Base-by-base conservation (phyloP, 1,139 yeast genomes). In the Yamadazyma triangularis region DNA sequence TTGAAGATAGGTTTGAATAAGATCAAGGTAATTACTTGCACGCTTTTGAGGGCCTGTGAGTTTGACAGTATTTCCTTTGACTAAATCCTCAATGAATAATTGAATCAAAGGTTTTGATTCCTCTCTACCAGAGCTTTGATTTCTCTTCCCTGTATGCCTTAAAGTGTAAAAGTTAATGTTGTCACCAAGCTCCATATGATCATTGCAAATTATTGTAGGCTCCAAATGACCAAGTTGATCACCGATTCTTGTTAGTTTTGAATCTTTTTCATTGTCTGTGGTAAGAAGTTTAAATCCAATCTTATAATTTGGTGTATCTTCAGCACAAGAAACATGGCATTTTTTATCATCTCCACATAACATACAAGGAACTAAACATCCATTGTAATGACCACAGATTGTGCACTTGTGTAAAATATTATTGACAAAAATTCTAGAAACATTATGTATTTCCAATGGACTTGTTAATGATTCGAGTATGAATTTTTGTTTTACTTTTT, bases 291-390 rank as follows among this genome's bases (percentile, higher is more conserved):
- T 56, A 45, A 77, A 77, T 2, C 79, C 77, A 12, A 75, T 40
- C 27, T 53, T 54, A 45, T 58, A 70, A 8, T 60, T 61, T 0
- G 63, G 53, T 3, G 66, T 50, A 39, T 71, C 74, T 3, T 85
- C 20, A 7, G 20, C 88, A 60, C 95, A 86, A 0, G 84, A 80
- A 1, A 76, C 64, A 53, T 86, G 95, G 34, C 63, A 63, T 4
- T 45, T 3, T 4, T 24, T 24, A 12, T 25, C 24, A 18, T 18
- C 9, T 5, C 19, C 19, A 33, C 47, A 43, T 4, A 5, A n/a
- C 1, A 21, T 23, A 26, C 46, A 43, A 8, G 21, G 24, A 3
- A 31, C 4, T 8, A 37, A 14, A 3, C 35, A 22, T 4, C 47
- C 47, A 24, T 21, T 18, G 24, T 15, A 2, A 7, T 14, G 15